phyloP scores from a whole-genome alignment of 176 grass and related monocot genomes.

The Oryza meyeriana region DNA sequence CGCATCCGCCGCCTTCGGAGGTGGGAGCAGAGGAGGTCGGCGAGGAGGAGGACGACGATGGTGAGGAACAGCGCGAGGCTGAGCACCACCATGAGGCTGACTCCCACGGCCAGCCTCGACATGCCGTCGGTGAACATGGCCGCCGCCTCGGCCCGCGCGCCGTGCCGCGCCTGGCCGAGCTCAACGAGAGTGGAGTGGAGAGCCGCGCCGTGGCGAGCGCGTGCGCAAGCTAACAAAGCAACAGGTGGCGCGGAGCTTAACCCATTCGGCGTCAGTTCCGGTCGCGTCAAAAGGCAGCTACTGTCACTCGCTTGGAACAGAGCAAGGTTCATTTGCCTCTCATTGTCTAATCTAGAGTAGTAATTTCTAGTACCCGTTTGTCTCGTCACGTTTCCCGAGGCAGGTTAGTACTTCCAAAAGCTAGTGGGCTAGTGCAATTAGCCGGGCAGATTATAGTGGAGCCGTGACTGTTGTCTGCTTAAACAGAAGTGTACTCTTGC shows the following conservation, averaged over 20 bases:
- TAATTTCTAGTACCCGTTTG: conserved; percentile 13
- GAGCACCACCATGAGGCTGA: conserved; percentile 46
- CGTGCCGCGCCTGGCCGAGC: background rate
- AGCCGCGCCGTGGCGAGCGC: background rate
- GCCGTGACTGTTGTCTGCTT: background rate
- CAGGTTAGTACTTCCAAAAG: conserved; percentile 31
- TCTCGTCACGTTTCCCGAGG: conserved; percentile 12
- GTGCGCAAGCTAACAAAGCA: background rate
- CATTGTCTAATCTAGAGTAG: background rate
- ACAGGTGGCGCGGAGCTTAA: background rate
- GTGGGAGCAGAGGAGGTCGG: conserved; percentile 56
- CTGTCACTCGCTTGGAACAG: background rate
- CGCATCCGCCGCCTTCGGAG: conserved; percentile 29
- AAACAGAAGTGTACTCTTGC: background rate
- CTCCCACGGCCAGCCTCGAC: conserved; percentile 43
- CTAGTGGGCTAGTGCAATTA: conserved; percentile 13
- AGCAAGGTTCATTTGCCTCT: background rate
- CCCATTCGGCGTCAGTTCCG: background rate
- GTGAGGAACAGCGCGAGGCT: conserved; percentile 53
- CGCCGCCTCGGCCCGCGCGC: background rate
- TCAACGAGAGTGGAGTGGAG: background rate
- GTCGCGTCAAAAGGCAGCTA: conserved; percentile 10
- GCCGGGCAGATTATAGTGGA: background rate
- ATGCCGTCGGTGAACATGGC: conserved; percentile 45
- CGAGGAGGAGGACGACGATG: conserved; percentile 47